Evolutionary conservation across 441 rosid species (phyloP), one percentile per base, ranked within the genome.

Genomic region (Biscutella laevigata): DNA sequence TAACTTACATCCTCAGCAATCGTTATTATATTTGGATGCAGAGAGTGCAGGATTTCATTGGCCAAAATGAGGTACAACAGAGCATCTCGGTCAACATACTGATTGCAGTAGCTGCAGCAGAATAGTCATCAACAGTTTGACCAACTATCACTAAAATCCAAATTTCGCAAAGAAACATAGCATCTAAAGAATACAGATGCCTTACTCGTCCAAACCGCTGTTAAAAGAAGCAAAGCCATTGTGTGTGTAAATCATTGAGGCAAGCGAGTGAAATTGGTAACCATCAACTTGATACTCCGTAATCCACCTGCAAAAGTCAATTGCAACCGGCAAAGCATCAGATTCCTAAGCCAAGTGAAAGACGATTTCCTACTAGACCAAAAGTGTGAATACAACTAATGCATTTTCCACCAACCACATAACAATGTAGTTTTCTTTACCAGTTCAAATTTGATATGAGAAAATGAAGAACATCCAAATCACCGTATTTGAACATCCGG

Each of bases 1-100:
- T n/a, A 37, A 71, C 95, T 76, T 77, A 88, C 98, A 77, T 88
- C 98, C 74, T 91, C 98, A 36, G 95, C 96, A 65, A 91, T 88
- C 22, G 96, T 88, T 68, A 91, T 72, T 67, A 91, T 74, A 69
- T 88, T 74, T 45, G 98, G 96, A 78, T 88, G 91, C 69, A 76
- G 79, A 69, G 38, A 43, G 61, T 88, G 98, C 58, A 91, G 67
- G 35, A 91, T 75, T 76, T 91, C 98, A 80, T 91, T 91, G 38
- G 91, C 98, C 72, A 91, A 74, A 53, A 83, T 76, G 71, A 91
- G 95, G 75, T 83, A 91, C 64, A 82, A 62, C 49, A 88, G 59
- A 34, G 98, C 98, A 74, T 91, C 98, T 63, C 63, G 78, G 73
- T 91, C 96, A 53, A 91, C 89, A 59, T 88, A 77, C 67, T 87